Percentiles rank a stretch among this genome's conserved stretches.
Conservation (phyloP, 2,329 filamentous ascomycete genomes). For the Ilyonectria sp. region DNA sequence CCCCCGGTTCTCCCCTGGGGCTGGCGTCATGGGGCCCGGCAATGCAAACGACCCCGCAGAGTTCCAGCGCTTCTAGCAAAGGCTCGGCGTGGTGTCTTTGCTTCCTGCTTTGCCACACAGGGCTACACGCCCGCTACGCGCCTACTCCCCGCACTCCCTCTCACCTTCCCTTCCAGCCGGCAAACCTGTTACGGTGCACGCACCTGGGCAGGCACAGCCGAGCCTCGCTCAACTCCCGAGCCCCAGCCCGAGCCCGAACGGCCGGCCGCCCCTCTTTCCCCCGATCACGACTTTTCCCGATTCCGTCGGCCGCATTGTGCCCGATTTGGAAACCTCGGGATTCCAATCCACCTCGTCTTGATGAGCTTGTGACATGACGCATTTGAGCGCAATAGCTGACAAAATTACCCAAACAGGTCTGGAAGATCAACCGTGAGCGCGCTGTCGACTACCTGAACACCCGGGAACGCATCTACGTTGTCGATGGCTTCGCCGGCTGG, state of each 20-base stretch:
- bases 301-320: slow-evolving; percentile 27
- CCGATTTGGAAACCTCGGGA: slow-evolving; percentile 33
- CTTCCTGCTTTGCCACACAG: slow-evolving; percentile 18
- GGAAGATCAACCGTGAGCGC: slow-evolving; percentile 99
- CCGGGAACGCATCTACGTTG: slow-evolving; percentile 97
- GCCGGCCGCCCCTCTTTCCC: slow-evolving; percentile 42
- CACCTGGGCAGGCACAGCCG: slow-evolving; percentile 31
- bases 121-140: slow-evolving; percentile 20
- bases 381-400: slow-evolving; percentile 37
- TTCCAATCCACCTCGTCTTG: slow-evolving; percentile 5
- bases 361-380: slow-evolving; percentile 20
- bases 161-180: slow-evolving; percentile 26
- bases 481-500: slow-evolving; percentile 98
- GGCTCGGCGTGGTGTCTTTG: slow-evolving; percentile 1
- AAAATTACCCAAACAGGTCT: slow-evolving; percentile 76
- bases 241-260: slow-evolving; percentile 34
- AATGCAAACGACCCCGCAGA: slow-evolving; percentile 48
- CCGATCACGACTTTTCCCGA: slow-evolving; percentile 46
- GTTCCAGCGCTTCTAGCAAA: slow-evolving; percentile 15
- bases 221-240: slow-evolving; percentile 39
- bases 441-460: slow-evolving; percentile 99
- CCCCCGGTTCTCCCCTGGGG: slow-evolving; percentile 38
- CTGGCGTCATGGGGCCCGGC: slow-evolving; percentile 46
- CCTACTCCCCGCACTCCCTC: slow-evolving; percentile 35
- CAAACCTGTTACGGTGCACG: slow-evolving; percentile 26